Conservation (phyloP, 192 early-diverging fungal genomes). For the Funneliformis geosporum region DNA sequence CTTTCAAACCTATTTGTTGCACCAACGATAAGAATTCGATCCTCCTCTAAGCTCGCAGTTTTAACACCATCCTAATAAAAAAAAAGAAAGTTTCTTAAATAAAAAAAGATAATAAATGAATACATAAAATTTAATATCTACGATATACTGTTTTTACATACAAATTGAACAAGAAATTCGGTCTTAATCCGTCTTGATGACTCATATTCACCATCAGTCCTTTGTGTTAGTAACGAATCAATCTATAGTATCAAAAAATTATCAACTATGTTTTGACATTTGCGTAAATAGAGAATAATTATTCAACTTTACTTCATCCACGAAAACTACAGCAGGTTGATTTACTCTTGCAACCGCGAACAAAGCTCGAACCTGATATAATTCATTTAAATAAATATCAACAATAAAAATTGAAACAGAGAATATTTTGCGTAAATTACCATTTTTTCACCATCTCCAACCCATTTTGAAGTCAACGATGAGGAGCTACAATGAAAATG, state of each 20-base stretch:
- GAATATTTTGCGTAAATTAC: constrained; percentile 33
- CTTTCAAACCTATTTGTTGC: constrained; percentile 43
- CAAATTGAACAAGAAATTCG: constrained; percentile 84
- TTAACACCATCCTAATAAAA: constrained; percentile 68
- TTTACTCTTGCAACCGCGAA: constrained; percentile 88
- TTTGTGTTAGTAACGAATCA: constrained; percentile 85
- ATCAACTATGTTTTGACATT: background rate
- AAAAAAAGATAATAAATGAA: constrained; percentile 1
- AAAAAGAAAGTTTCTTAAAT: background rate
- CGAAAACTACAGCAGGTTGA: constrained; percentile 89
- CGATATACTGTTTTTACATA: constrained; percentile 14
- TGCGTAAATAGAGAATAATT: background rate
- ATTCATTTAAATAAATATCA: constrained; percentile 14
- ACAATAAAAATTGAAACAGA: background rate
- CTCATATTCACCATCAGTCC: constrained; percentile 88
- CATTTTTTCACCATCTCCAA: constrained; percentile 95
- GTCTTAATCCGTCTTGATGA: constrained; percentile 90
- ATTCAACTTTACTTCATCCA: constrained; percentile 67
- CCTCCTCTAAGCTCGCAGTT: constrained; percentile 62
- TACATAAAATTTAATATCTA: background rate
- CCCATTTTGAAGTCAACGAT: constrained; percentile 92
- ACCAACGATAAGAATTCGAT: constrained; percentile 81
- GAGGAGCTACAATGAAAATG: constrained; percentile 54
- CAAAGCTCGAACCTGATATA: constrained; percentile 62
- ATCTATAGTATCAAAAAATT: constrained; percentile 48